A percentile compares a stretch with the other conserved stretches of the same genome.
Evolutionary conservation across 2,329 filamentous ascomycete genomes (phyloP).

Genomic region (Apiospora sp.): DNA sequence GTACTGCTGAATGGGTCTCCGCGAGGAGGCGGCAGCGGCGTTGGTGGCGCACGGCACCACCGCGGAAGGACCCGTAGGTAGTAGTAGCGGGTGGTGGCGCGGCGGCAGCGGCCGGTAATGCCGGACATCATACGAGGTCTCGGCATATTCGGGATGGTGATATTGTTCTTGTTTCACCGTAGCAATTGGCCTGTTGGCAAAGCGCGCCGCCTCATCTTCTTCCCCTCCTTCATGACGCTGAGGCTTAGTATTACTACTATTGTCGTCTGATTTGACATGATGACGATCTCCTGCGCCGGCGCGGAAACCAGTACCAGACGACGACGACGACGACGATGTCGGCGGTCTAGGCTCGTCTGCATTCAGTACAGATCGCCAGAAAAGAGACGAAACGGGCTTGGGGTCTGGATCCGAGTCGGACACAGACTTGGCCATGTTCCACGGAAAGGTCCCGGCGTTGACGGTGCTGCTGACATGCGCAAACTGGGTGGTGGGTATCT

Average conservation of each 20-base stretch:
- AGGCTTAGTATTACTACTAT: neutral
- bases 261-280: neutral
- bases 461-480: neutral
- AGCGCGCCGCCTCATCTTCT: neutral
- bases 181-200: neutral
- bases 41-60: neutral
- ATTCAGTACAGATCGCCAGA: conserved; percentile 5
- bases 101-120: neutral
- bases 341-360: neutral
- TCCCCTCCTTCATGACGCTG: neutral
- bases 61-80: neutral
- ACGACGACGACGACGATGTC: neutral
- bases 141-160: neutral
- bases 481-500: neutral
- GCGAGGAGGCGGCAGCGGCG: neutral
- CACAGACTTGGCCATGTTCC: conserved; percentile 20
- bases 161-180: neutral
- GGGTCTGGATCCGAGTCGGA: conserved; percentile 17
- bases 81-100: neutral
- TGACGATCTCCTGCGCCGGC: neutral
- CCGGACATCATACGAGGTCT: neutral
- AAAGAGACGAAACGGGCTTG: conserved; percentile 19
- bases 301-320: neutral
- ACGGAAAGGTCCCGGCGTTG: neutral
- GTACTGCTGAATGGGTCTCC: conserved; percentile 6